Base-by-base conservation (phyloP, 345 rosid genomes). In the Gossypium longicalyx region DNA sequence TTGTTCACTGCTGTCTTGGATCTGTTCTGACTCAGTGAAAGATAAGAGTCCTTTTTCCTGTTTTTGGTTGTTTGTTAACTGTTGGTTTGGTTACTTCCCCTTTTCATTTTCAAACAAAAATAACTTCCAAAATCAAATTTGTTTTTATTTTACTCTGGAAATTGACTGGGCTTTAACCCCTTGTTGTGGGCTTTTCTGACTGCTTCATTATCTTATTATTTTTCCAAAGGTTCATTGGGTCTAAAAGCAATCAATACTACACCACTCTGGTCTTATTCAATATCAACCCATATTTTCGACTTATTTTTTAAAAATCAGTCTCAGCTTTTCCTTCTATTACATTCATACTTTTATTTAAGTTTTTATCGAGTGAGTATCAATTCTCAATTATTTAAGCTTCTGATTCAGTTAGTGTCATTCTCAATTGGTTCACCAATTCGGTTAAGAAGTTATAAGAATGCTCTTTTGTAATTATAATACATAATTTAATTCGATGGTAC, bases 311-410 rank as follows among this genome's bases (percentile, higher is more conserved):
- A 34, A 34, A 5, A 5, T 34, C 41, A 5, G 7, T 5, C 41
- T 34, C 7, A 5, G 41, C 41, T 34, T 34, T 34, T 34, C 1
- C 6, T 0, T 4, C 41, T 1, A 5, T 34, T 34, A 1, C 0
- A 4, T 34, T 5, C 7, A 34, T 5, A 1, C 7, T 34, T 5
- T 34, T 6, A 34, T 34, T 29, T 29, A 29, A 4, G 5, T 0
- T 29, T 4, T 0, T 4, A 29, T 29, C 3, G 5, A 29, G 5
- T 3, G 0, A 0, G 5, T 29, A 0, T 29, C 34, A 2, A 2
- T 0, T 2, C 4, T 29, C 4, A 29, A 27, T 27, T 27, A 2
- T 27, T 29, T 29, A 29, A 29, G 0, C 4, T 29, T 3, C 1
- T 3, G 4, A 34, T 34, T 34, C 1, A 34, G 38, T 4, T 0